Base-by-base conservation (phyloP, 148 eudicot species). In the Cornus suecica region DNA sequence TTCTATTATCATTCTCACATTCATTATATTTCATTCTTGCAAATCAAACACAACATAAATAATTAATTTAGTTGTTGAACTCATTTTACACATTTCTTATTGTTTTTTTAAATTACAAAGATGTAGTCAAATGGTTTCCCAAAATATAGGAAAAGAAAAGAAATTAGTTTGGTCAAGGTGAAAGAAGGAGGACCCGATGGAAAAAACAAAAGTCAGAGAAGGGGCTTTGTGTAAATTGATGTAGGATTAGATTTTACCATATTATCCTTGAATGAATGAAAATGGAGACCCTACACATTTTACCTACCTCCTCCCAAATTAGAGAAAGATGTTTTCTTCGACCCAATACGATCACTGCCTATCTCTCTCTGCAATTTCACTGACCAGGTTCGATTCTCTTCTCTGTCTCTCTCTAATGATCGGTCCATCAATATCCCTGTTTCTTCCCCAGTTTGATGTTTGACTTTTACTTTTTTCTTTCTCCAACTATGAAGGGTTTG, bases 401-500 rank as follows among this genome's bases (percentile, higher is more conserved):
- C 45, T 42, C n/a, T n/a, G n/a, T 74, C 69, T 62, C 67, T 58
- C 52, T 37, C 25, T 6, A 24, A 34, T n/a, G 76, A 74, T 74
- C 76, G 60, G 52, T 60, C 54, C 22, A 58, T 72, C 26, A 63
- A 25, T 65, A 14, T 41, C 2, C 28, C 15, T 58, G 23, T 8
- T 65, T 28, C 42, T 22, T 74, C 62, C 48, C 13, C 13, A 65
- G 29, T 65, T 30, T 58, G 2, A 22, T 48, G 16, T 70, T 74
- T 74, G 77, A 74, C 77, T 74, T 74, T 74, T 74, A 65, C 23
- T 65, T 52, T 58, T 52, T 22, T 45, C 23, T 52, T 58, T 52
- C 3, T 45, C 23, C 56, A 3, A n/a, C 26, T 48, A 45, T 29
- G 29, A 25, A 10, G 70, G 29, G 28, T 64, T 58, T 62, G n/a